Conservation (phyloP, 1,284 basidiomycete species). For the Austroboletus niveus region DNA sequence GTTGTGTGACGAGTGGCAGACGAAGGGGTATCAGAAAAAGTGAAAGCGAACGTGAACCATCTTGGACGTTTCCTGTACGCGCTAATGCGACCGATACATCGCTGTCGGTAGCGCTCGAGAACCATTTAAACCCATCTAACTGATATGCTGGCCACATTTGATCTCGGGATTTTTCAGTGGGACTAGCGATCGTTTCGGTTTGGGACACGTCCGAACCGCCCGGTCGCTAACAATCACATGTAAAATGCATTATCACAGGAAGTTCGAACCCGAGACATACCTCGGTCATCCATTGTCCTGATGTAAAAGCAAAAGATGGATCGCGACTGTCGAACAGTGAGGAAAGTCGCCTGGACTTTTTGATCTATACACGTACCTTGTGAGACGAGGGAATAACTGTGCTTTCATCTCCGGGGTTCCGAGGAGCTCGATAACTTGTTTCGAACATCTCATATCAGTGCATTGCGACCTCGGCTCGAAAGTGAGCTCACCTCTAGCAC, state of each 20-base stretch:
- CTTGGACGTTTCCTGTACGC: slow-evolving; percentile 54
- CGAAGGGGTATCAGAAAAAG: slow-evolving; percentile 71
- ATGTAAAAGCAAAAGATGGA: slow-evolving; percentile 60
- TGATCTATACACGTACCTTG: slow-evolving; percentile 43
- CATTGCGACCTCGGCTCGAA: background rate
- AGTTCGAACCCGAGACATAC: slow-evolving; percentile 29
- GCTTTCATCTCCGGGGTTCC: slow-evolving; percentile 61
- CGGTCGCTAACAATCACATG: slow-evolving; percentile 45
- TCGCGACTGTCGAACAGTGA: slow-evolving; percentile 50
- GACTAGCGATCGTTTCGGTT: slow-evolving; percentile 66
- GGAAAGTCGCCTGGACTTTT: background rate
- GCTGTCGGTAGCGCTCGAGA: slow-evolving; percentile 79
- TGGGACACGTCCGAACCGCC: slow-evolving; percentile 78
- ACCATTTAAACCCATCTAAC: slow-evolving; percentile 79
- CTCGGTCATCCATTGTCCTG: slow-evolving; percentile 87
- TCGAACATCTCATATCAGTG: slow-evolving; percentile 1
- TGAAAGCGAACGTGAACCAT: slow-evolving; percentile 64
- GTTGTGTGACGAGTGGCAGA: slow-evolving; percentile 46
- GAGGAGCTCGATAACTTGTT: slow-evolving; percentile 58
- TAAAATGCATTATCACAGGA: background rate
- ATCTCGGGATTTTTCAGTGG: slow-evolving; percentile 30
- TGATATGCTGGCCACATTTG: slow-evolving; percentile 52
- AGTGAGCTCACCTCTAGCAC: slow-evolving; percentile 55
- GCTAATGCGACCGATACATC: slow-evolving; percentile 71
- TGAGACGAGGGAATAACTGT: slow-evolving; percentile 54